Base-by-base conservation (phyloP, 2,329 filamentous ascomycete genomes). In the Aspergillus neoniger region DNA sequence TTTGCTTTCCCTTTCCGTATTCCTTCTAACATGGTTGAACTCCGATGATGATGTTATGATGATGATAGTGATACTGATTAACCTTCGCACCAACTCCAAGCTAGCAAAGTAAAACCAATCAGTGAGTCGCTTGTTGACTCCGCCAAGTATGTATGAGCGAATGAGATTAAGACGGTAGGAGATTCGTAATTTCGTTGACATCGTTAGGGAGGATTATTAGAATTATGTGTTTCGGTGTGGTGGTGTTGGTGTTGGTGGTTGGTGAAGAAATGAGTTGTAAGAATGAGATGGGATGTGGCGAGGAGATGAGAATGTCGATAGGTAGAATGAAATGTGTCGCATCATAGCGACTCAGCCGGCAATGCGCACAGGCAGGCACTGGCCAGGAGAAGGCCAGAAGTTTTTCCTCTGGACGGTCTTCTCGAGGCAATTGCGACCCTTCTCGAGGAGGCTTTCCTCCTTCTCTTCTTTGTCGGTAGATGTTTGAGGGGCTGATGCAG, bases 401-500 rank as follows among this genome's bases (percentile, higher is more conserved):
- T 70, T 60, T 39, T 69, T 70, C 39, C 59, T 57, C 21, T 65
- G 64, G 14, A 67, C 67, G 25, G 67, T 67, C 56, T 69, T 66
- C 53, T 73, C 71, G 14, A 72, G 65, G 60, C 70, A 71, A 52
- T 64, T 66, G 54, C 67, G 67, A 32, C 68, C 67, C 36, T 72
- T 70, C 30, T 70, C 69, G 12, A 72, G 57, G n/a, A 72, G 64
- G 15, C 61, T 59, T 28, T 66, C 59, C 44, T 66, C 60, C 44
- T 65, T 57, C 7, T 55, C 53, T 21, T 65, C 59, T 6, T 55
- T 60, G 1, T 62, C 60, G 8, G 49, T 14, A 43, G 57, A 48
- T 36, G 32, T 14, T 2, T 36, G 32, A 36, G 32, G 32, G 15
- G 59, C 36, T 15, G 61, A 30, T 1, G 60, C 7, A 1, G 62